Conservation (phyloP, 2,329 filamentous ascomycete genomes). For the Torrubiellomyces zombiae region DNA sequence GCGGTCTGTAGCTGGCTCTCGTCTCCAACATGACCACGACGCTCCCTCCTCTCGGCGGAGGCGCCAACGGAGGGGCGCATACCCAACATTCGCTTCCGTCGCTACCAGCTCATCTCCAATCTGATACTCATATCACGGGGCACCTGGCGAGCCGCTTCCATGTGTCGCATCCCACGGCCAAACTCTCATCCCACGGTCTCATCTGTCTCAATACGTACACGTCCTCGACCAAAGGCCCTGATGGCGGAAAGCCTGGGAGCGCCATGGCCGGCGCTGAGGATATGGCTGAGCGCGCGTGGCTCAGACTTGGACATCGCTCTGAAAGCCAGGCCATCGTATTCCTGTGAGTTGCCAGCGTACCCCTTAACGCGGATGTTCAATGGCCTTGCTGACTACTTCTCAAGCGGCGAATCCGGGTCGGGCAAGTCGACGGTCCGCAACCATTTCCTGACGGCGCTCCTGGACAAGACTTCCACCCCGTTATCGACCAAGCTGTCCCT, state of each 20-base stretch:
- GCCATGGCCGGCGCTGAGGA: constrained; percentile 87
- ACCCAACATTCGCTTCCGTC: constrained; percentile 77
- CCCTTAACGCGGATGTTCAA: neutral
- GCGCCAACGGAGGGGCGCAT: constrained; percentile 43
- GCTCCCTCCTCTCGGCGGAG: constrained; percentile 31
- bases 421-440: constrained; percentile 91
- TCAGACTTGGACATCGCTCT: constrained; percentile 68
- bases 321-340: constrained; percentile 92
- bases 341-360: constrained; percentile 44
- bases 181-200: constrained; percentile 78
- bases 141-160: constrained; percentile 85
- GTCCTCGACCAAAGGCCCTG: constrained; percentile 68
- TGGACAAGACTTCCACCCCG: constrained; percentile 82
- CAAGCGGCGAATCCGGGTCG: constrained; percentile 82
- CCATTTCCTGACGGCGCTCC: constrained; percentile 69
- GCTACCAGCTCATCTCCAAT: constrained; percentile 68
- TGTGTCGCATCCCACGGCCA: constrained; percentile 72
- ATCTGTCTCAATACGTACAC: constrained; percentile 92
- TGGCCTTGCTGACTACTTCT: constrained; percentile 9
- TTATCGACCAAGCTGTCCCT: constrained; percentile 86
- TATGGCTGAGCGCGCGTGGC: constrained; percentile 71
- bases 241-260: constrained; percentile 84
- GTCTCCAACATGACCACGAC: constrained; percentile 42
- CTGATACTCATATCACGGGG: constrained; percentile 62
- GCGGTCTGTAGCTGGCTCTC: constrained; percentile 13